Evolutionary conservation across 306 rosid species (phyloP), one percentile per base, ranked within the genome.

Genomic region (Prinsepia uniflora): DNA sequence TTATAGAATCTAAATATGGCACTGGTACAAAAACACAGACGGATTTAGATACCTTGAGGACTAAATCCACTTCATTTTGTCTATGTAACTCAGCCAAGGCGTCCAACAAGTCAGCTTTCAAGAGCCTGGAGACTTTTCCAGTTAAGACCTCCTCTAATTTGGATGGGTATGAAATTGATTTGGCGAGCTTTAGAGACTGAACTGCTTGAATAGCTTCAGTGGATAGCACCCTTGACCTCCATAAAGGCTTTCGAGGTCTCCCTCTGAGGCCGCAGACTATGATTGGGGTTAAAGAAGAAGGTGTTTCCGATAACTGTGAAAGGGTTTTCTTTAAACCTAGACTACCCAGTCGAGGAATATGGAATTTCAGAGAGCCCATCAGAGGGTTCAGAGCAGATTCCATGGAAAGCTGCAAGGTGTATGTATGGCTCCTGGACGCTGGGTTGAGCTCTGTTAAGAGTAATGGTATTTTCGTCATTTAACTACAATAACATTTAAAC

Each of bases 111-210:
- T 90, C 96, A 0, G 78, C 68, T 30, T 87, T 84, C 73, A 91
- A 50, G n/a, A 91, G 86, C 74, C 97, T 76, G 22, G 72, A 47
- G 75, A 91, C 78, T 68, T 73, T 83, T n/a, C 65, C 63, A 2
- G 56, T 15, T 66, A 88, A 78, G 20, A 88, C 81, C 14, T 79
- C 83, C 6, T 82, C 70, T 10, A 87, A 22, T 63, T 85, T 86
- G 5, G 73, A 19, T 2, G 75, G 53, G 42, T 75, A 50, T 30
- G 36, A 30, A 30, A 30, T 30, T 46, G 81, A 57, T 77, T 80
- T 88, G 3, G 90, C 89, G 5, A 91, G 75, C 83, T 88, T 91
- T 57, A 91, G 86, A 1, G 86, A 82, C 5, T 88, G 97, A 65
- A 86, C 84, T 12, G 81, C 96, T 70, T 85, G 84, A 74, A 88